Conservation (phyloP, 106 monocot species). For the Apostasia shenzhenica region DNA sequence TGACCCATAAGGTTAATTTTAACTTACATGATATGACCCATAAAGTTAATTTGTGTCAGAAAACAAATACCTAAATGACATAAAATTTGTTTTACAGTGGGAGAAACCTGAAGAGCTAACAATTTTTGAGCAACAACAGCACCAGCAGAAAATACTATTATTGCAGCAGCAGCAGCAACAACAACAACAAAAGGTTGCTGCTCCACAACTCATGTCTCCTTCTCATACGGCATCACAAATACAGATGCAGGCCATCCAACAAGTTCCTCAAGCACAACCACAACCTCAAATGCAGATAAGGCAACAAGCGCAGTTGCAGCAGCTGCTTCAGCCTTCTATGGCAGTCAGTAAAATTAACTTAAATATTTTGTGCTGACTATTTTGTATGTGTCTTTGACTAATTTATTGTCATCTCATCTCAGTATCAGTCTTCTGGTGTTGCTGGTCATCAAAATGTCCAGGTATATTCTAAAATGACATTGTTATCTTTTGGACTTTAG, state of each 20-base stretch:
- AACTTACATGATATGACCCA: no score
- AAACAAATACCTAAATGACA: no score
- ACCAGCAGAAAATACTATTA: slow-evolving; percentile 56
- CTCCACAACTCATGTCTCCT: slow-evolving; percentile 54
- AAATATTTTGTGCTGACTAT: background rate
- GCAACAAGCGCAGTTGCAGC: slow-evolving; percentile 68
- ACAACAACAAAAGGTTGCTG: slow-evolving; percentile 64
- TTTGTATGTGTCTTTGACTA: slow-evolving; percentile 3
- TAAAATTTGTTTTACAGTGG: slow-evolving; percentile 42
- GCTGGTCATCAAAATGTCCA: slow-evolving; percentile 46
- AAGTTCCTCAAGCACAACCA: slow-evolving; percentile 41
- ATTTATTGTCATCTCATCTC: slow-evolving; percentile 5
- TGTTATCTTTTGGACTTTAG: background rate
- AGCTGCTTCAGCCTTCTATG: slow-evolving; percentile 39
- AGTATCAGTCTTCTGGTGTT: slow-evolving; percentile 52
- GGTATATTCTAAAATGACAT: slow-evolving; percentile 24
- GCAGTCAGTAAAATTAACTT: slow-evolving; percentile 25
- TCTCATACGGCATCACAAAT: slow-evolving; percentile 39
- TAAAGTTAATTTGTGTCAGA: no score
- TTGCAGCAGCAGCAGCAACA: slow-evolving; percentile 66
- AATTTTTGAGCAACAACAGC: slow-evolving; percentile 80
- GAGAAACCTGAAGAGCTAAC: slow-evolving; percentile 91
- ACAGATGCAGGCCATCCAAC: slow-evolving; percentile 36
- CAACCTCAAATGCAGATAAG: slow-evolving; percentile 70
- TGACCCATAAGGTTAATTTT: no score